Evolutionary conservation across 2,329 filamentous ascomycete genomes (phyloP), one percentile per base, ranked within the genome.

Genomic region (Fusarium coicis): DNA sequence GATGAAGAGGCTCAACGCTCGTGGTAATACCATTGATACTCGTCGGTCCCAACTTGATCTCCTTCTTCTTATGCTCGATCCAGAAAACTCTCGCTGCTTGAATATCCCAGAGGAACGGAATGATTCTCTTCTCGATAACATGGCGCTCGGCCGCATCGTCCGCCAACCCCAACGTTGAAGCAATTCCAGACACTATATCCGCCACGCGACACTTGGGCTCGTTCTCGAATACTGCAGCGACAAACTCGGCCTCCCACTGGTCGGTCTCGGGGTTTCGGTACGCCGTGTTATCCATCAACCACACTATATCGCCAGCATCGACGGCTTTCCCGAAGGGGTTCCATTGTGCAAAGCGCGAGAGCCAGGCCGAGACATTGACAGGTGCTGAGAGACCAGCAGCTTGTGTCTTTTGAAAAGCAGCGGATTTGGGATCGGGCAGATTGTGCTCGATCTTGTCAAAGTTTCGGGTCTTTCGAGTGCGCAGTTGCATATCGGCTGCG

Each of bases 281-380:
- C 9, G 95, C 95, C 6, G 93, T 96, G 78, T 96, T 97, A 84
- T 98, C 95, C 53, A 98, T 86, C 12, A 98, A 85, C 96, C 96
- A 98, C 44, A 98, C 91, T 19, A 89, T 90, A 80, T 97, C 93
- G 43, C 89, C 83, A 21, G 86, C 85, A 61, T 90, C 87, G 52
- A 94, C 88, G 39, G 86, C 84, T 50, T 87, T 87, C 2, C 88
- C 86, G 18, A 91, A 83, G 2, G 92, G 91, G 77, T 91, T 92
- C 63, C 80, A 80, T 54, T 81, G 80, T 28, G 87, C 86, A 2
- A 91, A 80, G 61, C 86, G 85, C 5, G 86, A 87, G 32, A 91
- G 56, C 76, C 76, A 78, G 26, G 52, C 63, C 21, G 72, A 74
- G 37, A 78, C 46, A 49, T 74, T 68, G 16, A 77, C 19, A 79